Conservation (phyloP, 2,329 filamentous ascomycete genomes). For the Calonectria naviculata region DNA sequence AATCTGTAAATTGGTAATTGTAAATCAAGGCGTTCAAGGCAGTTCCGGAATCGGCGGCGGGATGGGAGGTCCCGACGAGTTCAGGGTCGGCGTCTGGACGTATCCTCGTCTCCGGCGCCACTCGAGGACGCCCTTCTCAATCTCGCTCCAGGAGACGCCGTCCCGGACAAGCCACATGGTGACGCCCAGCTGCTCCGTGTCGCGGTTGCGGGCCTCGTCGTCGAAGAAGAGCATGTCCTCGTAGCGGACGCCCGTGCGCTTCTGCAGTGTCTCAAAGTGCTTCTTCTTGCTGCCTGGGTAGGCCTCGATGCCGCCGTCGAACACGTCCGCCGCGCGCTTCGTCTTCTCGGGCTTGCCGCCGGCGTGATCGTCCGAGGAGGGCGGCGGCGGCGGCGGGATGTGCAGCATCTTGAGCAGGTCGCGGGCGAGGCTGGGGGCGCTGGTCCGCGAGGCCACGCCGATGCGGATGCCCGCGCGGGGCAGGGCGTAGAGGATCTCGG, state of each 20-base stretch:
- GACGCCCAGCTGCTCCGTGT: conserved; percentile 83
- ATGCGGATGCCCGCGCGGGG: conserved; percentile 60
- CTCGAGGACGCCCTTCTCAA: conserved; percentile 81
- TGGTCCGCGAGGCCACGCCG: conserved; percentile 84
- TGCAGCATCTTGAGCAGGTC: conserved; percentile 84
- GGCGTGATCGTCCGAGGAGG: conserved; percentile 30
- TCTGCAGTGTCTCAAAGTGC: conserved; percentile 82
- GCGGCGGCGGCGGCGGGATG: conserved; percentile 52
- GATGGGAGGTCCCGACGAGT: not conserved
- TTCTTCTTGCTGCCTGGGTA: conserved; percentile 85
- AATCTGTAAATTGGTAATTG: not conserved
- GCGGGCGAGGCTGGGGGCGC: conserved; percentile 80
- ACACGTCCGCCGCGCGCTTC: conserved; percentile 66
- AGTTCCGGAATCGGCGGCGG: not conserved
- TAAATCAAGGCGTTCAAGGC: not conserved
- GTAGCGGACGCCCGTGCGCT: conserved; percentile 76
- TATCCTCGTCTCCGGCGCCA: conserved; percentile 81
- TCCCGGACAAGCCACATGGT: conserved; percentile 86
- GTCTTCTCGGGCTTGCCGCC: conserved; percentile 44
- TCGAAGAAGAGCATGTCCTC: conserved; percentile 97
- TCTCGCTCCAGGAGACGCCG: conserved; percentile 79
- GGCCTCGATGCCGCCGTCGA: conserved; percentile 72
- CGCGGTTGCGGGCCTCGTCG: conserved; percentile 86
- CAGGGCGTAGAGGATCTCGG: conserved; percentile 73
- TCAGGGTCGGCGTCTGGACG: conserved; percentile 21